phyloP scores from a whole-genome alignment of 176 grass and related monocot species.

The Aegilops bicornis region DNA sequence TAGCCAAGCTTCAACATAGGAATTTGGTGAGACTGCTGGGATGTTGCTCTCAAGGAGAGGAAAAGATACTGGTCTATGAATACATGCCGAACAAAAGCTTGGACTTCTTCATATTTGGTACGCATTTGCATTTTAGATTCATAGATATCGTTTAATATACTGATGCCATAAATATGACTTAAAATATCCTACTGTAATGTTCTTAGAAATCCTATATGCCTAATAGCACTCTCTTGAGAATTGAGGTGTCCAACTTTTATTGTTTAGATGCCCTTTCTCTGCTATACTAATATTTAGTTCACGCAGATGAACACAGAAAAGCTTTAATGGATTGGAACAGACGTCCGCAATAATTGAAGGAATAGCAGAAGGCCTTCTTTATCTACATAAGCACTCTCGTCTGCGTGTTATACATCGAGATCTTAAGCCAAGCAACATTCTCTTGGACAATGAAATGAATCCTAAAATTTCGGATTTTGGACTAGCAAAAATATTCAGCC shows the following conservation, averaged over 20 bases:
- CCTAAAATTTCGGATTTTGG: conserved; percentile 44
- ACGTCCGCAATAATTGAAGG: background rate
- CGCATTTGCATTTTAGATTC: no score
- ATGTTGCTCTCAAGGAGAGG: no score
- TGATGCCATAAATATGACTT: background rate
- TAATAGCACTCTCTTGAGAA: no score
- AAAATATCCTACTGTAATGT: background rate
- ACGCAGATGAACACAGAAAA: background rate
- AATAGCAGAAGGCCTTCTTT: conserved; percentile 39
- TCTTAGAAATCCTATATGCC: background rate
- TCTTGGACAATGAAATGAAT: conserved; percentile 32
- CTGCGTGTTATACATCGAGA: conserved; percentile 42
- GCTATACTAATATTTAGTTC: background rate
- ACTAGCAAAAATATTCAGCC: conserved; percentile 35
- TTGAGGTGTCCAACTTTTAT: background rate
- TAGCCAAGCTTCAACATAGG: no score
- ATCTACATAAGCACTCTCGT: conserved; percentile 41
- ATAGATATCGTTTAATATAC: no score
- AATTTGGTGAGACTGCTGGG: no score
- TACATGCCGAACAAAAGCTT: no score
- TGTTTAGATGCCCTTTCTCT: background rate
- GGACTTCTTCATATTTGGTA: no score
- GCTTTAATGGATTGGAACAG: background rate
- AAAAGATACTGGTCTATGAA: no score
- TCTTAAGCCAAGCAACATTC: conserved; percentile 50